Base-by-base conservation (phyloP, 202 grass and related monocot species). In the Eragrostis tef region DNA sequence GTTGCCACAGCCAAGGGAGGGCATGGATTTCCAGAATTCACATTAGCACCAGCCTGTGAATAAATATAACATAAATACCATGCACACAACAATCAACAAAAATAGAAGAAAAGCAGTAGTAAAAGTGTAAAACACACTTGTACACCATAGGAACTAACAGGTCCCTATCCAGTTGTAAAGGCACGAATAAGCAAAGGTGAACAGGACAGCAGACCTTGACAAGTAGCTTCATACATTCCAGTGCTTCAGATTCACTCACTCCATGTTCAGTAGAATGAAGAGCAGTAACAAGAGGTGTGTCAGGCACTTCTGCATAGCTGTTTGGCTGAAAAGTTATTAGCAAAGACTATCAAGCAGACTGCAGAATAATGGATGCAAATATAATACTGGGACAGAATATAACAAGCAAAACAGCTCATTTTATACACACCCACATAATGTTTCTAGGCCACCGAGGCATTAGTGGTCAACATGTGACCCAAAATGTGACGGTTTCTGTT, bases 161-260 rank as follows among this genome's bases (percentile, higher is more conserved):
- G 74, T 43, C 29, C 29, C 42, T 21, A 54, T 54, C 51, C 51
- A 49, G 47, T 49, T 49, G 47, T 49, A 12, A 49, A 49, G 12
- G 34, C 34, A 52, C 50, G 5, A 52, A 19, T 1, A 52, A 52
- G 50, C 50, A 19, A 52, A 52, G 15, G 50, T 5, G 17, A 6
- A 52, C 50, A 52, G 50, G 15, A 19, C 34, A 39, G 34, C 15
- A 17, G 15, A 65, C 75, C 75, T 78, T 65, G 3, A 78, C 75
- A 51, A 78, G 75, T 65, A 78, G 45, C 75, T 65, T 78, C 44
- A 78, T 60, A 12, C 60, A 65, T 78, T 78, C 60, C 45, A 78
- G 13, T 39, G 60, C 29, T 51, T 65, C 45, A 78, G 75, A 65
- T 66, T 78, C 75, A 65, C 27, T 78, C 16, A 78, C 61, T 78